phyloP scores from a whole-genome alignment of 805 yeast species.

The Tetrapisispora arboricola region DNA sequence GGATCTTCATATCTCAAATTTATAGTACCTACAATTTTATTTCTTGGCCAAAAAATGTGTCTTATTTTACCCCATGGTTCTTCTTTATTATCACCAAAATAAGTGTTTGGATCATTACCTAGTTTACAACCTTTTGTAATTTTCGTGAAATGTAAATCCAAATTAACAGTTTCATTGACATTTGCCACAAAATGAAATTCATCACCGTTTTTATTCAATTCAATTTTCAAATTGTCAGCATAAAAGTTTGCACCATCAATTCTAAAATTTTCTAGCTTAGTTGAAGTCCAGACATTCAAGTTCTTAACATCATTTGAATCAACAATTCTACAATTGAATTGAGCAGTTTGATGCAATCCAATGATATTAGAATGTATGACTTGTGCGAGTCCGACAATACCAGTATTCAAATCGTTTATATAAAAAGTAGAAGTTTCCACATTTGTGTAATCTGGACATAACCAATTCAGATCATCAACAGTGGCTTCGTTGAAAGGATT shows the following conservation, averaged over 20 bases:
- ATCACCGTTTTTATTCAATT: conserved; percentile 43
- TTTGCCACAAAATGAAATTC: conserved; percentile 48
- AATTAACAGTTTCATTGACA: conserved; percentile 58
- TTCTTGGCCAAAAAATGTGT: conserved; percentile 94
- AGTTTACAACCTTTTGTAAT: conserved; percentile 76
- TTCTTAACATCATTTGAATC: conserved; percentile 24
- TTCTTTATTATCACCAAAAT: conserved; percentile 71
- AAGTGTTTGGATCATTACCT: conserved; percentile 78
- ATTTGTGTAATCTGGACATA: conserved; percentile 65
- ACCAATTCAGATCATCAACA: conserved; percentile 66
- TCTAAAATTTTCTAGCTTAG: conserved; percentile 70
- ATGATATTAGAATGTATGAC: conserved; percentile 87
- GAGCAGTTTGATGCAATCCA: conserved; percentile 83
- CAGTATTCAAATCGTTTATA: conserved; percentile 52
- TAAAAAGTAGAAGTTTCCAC: conserved; percentile 95
- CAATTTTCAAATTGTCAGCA: conserved; percentile 64
- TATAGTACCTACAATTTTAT: conserved; percentile 57
- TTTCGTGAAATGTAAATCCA: conserved; percentile 56
- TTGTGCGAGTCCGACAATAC: conserved; percentile 81
- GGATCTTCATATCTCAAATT: conserved; percentile 29
- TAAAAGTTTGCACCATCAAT: conserved; percentile 66
- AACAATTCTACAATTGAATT: conserved; percentile 80
- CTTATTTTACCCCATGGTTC: conserved; percentile 98
- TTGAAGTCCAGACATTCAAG: conserved; percentile 71
- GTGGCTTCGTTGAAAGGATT: conserved; percentile 52